These are phyloP conservation scores for Aaosphaeria arxii DNA, from an alignment of 2,329 filamentous ascomycete genomes.

Conservation along the genomic window DNA sequence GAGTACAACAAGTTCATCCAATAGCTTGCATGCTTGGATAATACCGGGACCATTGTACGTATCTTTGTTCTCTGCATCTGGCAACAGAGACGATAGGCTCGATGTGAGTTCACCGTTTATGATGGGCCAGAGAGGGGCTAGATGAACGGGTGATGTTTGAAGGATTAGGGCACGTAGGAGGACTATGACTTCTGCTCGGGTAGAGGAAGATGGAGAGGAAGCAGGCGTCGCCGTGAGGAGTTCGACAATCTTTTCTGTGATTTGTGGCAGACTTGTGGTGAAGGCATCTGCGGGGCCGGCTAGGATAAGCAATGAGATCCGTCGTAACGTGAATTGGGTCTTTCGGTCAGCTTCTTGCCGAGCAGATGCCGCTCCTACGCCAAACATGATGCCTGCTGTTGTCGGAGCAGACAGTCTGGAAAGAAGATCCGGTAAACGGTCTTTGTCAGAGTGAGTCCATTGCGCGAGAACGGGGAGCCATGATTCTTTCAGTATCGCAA, in stretches of 20 bases:
- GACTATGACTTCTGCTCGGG: conserved; percentile 86
- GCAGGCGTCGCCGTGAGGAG: conserved; percentile 78
- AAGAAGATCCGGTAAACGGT: conserved; percentile 78
- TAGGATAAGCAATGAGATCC: conserved; percentile 76
- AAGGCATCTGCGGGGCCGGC: conserved; percentile 77
- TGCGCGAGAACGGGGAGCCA: conserved; percentile 85
- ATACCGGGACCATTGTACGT: conserved; percentile 74
- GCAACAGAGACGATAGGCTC: conserved; percentile 71
- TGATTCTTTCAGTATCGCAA: conserved; percentile 63
- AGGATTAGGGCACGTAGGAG: conserved; percentile 79
- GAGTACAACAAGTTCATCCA: conserved; percentile 82
- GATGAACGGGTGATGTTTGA: conserved; percentile 72
- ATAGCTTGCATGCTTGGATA: conserved; percentile 88
- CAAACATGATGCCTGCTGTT: conserved; percentile 94
- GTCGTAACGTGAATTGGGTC: conserved; percentile 83
- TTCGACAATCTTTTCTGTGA: conserved; percentile 84
- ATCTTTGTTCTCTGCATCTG: conserved; percentile 66
- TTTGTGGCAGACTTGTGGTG: conserved; percentile 67
- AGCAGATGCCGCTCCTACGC: conserved; percentile 92
- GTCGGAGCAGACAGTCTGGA: conserved; percentile 77
- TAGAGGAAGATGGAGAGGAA: conserved; percentile 88
- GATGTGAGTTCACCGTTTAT: conserved; percentile 82
- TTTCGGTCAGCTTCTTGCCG: conserved; percentile 92
- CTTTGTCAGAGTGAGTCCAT: conserved; percentile 83
- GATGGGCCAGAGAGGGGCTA: conserved; percentile 85